Percentiles rank a stretch among this genome's conserved stretches.
These are phyloP conservation scores for Drechslera avenae DNA, from an alignment of 2,329 filamentous ascomycete genomes.

Conservation along the genomic window DNA sequence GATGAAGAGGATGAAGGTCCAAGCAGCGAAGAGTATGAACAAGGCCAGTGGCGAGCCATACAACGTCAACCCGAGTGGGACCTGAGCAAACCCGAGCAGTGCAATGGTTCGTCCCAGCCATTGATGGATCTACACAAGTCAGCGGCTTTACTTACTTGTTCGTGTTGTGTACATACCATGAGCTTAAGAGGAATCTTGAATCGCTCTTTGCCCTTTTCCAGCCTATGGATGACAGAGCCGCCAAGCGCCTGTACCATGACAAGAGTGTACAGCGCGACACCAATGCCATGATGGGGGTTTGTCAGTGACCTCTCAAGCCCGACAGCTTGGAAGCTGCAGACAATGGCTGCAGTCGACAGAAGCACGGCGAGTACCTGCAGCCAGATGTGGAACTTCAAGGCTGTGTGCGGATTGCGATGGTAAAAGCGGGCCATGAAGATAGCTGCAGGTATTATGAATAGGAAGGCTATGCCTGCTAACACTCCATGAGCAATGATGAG, in stretches of 20 bases:
- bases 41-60: conserved; percentile 86
- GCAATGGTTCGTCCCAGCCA: conserved; percentile 82
- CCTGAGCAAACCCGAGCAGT: conserved; percentile 81
- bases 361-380: conserved; percentile 72
- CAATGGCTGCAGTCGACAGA: conserved; percentile 72
- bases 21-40: conserved; percentile 85
- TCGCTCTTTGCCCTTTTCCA: conserved; percentile 58
- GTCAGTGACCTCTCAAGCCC: conserved; percentile 72
- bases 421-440: conserved; percentile 77
- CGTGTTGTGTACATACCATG: conserved; percentile 52
- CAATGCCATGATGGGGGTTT: conserved; percentile 86
- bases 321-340: conserved; percentile 79
- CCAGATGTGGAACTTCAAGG: conserved; percentile 74
- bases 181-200: conserved; percentile 62
- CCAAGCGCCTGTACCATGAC: conserved; percentile 73
- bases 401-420: conserved; percentile 63
- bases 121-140: conserved; percentile 73
- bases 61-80: conserved; percentile 85
- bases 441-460: conserved; percentile 74
- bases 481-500: conserved; percentile 75
- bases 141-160: conserved; percentile 5
- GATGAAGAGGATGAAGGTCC: conserved; percentile 72
- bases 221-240: conserved; percentile 66
- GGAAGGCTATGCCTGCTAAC: conserved; percentile 73
- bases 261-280: conserved; percentile 75